These are phyloP conservation scores for Brassica rapa DNA, from an alignment of 345 rosid genomes.

Conservation along the genomic window DNA sequence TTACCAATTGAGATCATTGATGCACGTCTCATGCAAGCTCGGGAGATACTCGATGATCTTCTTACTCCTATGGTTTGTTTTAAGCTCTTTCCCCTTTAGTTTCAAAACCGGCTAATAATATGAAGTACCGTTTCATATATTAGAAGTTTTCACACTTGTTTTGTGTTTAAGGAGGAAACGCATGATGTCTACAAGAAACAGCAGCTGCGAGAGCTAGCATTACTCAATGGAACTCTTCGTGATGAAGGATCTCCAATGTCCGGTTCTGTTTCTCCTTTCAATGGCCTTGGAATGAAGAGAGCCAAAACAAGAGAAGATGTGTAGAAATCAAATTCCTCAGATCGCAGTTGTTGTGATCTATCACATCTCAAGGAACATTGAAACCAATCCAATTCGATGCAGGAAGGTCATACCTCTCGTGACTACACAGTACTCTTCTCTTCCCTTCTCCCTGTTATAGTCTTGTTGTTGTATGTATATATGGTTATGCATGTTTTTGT, in stretches of 20 bases:
- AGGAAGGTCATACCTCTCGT: not conserved
- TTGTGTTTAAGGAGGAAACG: conserved; percentile 70
- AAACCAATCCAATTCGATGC: conserved; percentile 27
- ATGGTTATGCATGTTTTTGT: conserved; percentile 23
- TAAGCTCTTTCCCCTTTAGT: not conserved
- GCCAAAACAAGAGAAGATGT: conserved; percentile 95
- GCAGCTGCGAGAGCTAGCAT: conserved; percentile 90
- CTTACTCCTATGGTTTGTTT: conserved; percentile 79
- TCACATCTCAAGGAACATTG: conserved; percentile 12
- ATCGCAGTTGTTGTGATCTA: not conserved
- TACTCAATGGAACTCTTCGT: conserved; percentile 90
- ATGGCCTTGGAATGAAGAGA: conserved; percentile 93
- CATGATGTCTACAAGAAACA: conserved; percentile 97
- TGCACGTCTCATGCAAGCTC: conserved; percentile 89
- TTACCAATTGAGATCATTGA: conserved; percentile 88
- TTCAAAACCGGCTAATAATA: not conserved
- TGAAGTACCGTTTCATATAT: not conserved
- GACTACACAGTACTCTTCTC: conserved; percentile 18
- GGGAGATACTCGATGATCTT: conserved; percentile 89
- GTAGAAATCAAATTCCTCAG: not conserved
- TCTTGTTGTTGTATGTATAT: conserved; percentile 24
- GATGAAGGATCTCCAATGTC: conserved; percentile 96
- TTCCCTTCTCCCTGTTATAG: conserved; percentile 19
- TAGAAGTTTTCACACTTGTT: not conserved
- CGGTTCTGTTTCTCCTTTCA: conserved; percentile 86